Base-by-base conservation (phyloP, 2,329 filamentous ascomycete species). In the Ophiostoma himal-ulmi region DNA sequence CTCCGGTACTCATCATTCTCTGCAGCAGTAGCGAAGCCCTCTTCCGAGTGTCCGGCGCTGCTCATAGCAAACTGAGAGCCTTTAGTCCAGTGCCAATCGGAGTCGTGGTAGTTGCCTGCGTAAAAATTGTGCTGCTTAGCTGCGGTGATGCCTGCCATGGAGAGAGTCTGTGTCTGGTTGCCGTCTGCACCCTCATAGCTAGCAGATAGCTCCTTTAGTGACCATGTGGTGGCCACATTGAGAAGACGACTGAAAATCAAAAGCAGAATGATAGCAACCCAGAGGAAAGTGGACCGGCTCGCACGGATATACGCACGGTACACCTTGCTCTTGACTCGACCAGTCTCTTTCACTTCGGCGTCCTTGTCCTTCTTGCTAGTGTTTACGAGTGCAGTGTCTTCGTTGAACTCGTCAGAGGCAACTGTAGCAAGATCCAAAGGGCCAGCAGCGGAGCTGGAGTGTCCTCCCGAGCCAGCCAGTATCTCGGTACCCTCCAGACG, bases 241-340 rank as follows among this genome's bases (percentile, higher is more conserved):
- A 77, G 57, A 17, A 75, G 69, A 22, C 77, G 77, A 10, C 71
- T 68, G 0, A 72, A 65, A 7, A 79, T 68, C 22, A 78, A 68
- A 3, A 78, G 70, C 1, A 74, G 65, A 2, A 78, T 36, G 22
- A 75, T 75, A 3, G 75, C 20, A 1, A 74, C 22, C 78, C 78
- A 79, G 5, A 76, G 73, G 1, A 75, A 10, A 1, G 71, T 48
- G 2, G 77, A 77, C 10, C 75, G 76, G 68, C 78, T 76, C 26
- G 78, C 75, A 34, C 74, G 72, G 68, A 78, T 75, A 69, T 79
- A 79, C n/a, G 75, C 76, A 66, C 73, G 76, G 73, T 79, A 79
- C 4, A 79, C 76, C 48, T 73, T 74, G 72, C 75, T 76, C 69
- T 80, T 78, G 69, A 80, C 78, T 3, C 76, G 76, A 1, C 78